A percentile compares a stretch with the other conserved stretches of the same genome.
Evolutionary conservation across 345 rosid species (phyloP).

Genomic region (Salix viminalis): DNA sequence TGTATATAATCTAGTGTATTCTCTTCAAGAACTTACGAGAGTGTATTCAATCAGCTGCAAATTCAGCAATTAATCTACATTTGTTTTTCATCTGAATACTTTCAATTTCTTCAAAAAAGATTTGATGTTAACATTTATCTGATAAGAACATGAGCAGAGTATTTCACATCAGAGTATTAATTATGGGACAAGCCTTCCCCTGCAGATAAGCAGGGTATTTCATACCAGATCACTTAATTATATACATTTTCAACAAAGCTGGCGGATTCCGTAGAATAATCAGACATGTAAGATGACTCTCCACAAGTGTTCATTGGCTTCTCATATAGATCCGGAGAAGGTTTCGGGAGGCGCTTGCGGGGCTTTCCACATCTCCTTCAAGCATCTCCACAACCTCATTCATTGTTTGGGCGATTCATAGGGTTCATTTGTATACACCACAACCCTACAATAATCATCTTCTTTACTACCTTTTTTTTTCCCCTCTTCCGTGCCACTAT

Average conservation of each 20-base stretch:
- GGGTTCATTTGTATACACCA: slow-evolving; percentile 7
- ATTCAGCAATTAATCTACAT: too few species aligned
- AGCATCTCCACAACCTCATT: not conserved
- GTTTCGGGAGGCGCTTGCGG: not conserved
- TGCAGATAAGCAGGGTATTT: not conserved
- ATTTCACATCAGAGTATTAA: not conserved
- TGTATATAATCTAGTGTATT: too few species aligned
- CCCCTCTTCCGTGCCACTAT: not conserved
- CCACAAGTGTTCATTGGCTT: not conserved
- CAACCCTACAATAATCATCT: not conserved
- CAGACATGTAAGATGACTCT: too few species aligned
- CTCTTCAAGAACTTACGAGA: too few species aligned
- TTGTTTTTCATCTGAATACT: too few species aligned
- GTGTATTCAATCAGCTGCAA: too few species aligned
- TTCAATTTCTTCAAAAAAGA: too few species aligned
- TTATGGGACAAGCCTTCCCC: not conserved
- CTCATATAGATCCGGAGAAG: not conserved
- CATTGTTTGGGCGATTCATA: not conserved
- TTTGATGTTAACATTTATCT: too few species aligned
- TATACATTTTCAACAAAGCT: not conserved
- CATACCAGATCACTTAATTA: not conserved
- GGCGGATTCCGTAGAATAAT: not conserved
- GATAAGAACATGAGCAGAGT: too few species aligned
- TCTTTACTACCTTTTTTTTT: not conserved
- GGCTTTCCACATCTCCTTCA: not conserved